phyloP scores from a whole-genome alignment of 2,329 filamentous ascomycete species.

The Talaromyces piceae region DNA sequence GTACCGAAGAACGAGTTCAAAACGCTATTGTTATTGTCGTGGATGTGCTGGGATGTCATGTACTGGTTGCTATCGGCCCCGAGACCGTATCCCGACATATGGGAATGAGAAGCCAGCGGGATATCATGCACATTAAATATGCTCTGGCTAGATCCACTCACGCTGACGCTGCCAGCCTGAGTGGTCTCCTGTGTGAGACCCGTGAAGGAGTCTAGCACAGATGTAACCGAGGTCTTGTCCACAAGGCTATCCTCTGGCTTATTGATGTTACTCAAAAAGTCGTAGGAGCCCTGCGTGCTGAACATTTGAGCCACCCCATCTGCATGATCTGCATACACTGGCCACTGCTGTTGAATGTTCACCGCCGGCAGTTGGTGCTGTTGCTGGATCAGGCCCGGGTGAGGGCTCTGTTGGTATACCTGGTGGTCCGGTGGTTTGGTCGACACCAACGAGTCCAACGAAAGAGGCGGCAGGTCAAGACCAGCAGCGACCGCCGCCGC shows the following conservation, averaged over 20 bases:
- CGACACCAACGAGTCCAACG: slow-evolving; percentile 28
- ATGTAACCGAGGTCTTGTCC: slow-evolving; percentile 29
- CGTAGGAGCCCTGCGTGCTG: slow-evolving; percentile 23
- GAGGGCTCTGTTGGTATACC: slow-evolving; percentile 24
- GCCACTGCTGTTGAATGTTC: slow-evolving; percentile 28
- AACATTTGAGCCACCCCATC: slow-evolving; percentile 30
- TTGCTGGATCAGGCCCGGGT: slow-evolving; percentile 26
- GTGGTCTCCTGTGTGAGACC: slow-evolving; percentile 24
- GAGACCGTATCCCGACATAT: slow-evolving; percentile 23
- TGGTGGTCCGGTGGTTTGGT: slow-evolving; percentile 23
- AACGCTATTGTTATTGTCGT: slow-evolving; percentile 24
- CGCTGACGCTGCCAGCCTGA: slow-evolving; percentile 23
- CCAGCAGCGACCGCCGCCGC: slow-evolving; percentile 22
- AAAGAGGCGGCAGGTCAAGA: slow-evolving; percentile 30
- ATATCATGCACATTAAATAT: slow-evolving; percentile 32
- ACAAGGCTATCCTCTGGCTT: slow-evolving; percentile 26
- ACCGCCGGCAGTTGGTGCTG: slow-evolving; percentile 11
- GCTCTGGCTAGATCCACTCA: slow-evolving; percentile 21
- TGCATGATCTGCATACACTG: slow-evolving; percentile 27
- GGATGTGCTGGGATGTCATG: slow-evolving; percentile 24
- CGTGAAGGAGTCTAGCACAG: slow-evolving; percentile 29
- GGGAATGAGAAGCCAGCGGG: slow-evolving; percentile 25
- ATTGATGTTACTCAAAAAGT: slow-evolving; percentile 28
- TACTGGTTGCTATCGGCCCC: slow-evolving; percentile 26
- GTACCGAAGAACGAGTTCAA: slow-evolving; percentile 27